These are phyloP conservation scores for Tolypocladium inflatum DNA, from an alignment of 2,329 filamentous ascomycete genomes.

Conservation along the genomic window DNA sequence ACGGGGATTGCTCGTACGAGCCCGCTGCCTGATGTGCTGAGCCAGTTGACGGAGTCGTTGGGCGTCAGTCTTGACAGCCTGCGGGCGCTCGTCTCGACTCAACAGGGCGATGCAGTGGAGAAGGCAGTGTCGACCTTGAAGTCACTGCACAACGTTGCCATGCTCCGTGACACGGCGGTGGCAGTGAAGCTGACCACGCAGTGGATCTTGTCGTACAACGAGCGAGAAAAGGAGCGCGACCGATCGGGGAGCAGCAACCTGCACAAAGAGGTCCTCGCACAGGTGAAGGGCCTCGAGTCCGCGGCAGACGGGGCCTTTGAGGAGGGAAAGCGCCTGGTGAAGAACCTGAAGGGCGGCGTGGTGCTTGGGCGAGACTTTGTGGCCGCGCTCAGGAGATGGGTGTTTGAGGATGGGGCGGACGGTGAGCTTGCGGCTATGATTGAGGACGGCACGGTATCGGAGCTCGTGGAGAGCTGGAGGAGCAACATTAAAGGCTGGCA, in stretches of 20 bases:
- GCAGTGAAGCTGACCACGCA: conserved; percentile 20
- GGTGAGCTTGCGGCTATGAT: conserved; percentile 13
- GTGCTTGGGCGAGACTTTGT: conserved; percentile 15
- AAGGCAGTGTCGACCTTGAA: conserved; percentile 15
- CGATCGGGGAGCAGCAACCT: conserved; percentile 27
- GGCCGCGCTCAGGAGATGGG: conserved; percentile 15
- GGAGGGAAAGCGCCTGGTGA: conserved; percentile 20
- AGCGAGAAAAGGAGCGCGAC: conserved; percentile 29
- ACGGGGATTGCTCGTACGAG: conserved; percentile 13
- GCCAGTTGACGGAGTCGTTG: conserved; percentile 15
- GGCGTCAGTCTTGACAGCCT: conserved; percentile 16
- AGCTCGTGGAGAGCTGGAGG: conserved; percentile 23
- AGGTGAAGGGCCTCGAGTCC: conserved; percentile 22
- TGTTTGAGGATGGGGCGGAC: conserved; percentile 12
- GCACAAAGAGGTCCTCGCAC: conserved; percentile 24
- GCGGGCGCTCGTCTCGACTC: conserved; percentile 6
- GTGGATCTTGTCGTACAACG: conserved; percentile 25
- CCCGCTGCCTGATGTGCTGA: conserved; percentile 13
- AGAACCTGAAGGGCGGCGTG: conserved; percentile 19
- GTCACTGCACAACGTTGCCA: conserved; percentile 24
- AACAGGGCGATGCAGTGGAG: conserved; percentile 5
- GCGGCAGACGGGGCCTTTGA: conserved; percentile 19
- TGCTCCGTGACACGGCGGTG: conserved; percentile 27
- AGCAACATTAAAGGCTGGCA: conserved; percentile 24
- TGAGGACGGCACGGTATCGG: conserved; percentile 13